Evolutionary conservation across 495 filamentous ascomycete species (phyloP).

Genomic region (Xylaria sp.): DNA sequence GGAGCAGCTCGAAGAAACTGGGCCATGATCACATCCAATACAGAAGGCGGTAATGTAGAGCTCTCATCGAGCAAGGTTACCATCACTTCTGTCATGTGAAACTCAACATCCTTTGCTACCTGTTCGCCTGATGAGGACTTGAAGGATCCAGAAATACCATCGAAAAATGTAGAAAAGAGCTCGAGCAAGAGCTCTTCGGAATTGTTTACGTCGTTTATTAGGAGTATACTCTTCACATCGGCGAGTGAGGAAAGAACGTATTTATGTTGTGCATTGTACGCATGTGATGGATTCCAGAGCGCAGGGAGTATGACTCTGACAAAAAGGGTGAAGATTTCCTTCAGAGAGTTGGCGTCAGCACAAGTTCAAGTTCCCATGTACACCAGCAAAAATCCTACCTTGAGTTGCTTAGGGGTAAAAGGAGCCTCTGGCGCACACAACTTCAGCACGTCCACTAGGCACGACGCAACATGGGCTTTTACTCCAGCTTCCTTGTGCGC

Average conservation of each 20-base stretch:
- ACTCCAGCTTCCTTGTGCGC: conserved; percentile 93
- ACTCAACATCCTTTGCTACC: conserved; percentile 88
- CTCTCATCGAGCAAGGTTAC: conserved; percentile 88
- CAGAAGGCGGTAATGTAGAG: conserved; percentile 75
- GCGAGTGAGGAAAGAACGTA: conserved; percentile 88
- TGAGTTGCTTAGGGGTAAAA: conserved; percentile 87
- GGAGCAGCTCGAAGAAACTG: conserved; percentile 92
- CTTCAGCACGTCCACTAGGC: conserved; percentile 91
- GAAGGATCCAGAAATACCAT: conserved; percentile 81
- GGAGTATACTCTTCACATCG: conserved; percentile 90
- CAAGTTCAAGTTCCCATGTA: conserved; percentile 18
- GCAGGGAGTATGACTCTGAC: conserved; percentile 82
- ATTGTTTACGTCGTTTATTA: conserved; percentile 88
- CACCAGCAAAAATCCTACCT: conserved; percentile 60
- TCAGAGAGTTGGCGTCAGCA: conserved; percentile 19
- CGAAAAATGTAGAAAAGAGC: conserved; percentile 88
- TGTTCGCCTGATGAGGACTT: conserved; percentile 78
- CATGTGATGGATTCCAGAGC: conserved; percentile 83
- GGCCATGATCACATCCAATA: conserved; percentile 92
- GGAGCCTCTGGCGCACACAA: conserved; percentile 96
- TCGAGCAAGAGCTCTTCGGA: conserved; percentile 76
- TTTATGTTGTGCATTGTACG: conserved; percentile 91
- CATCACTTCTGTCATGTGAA: conserved; percentile 86
- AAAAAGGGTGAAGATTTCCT: conserved; percentile 95
- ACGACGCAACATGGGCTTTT: conserved; percentile 84